Conservation (phyloP, 208 protist genomes). For the Trypanosoma avium region DNA sequence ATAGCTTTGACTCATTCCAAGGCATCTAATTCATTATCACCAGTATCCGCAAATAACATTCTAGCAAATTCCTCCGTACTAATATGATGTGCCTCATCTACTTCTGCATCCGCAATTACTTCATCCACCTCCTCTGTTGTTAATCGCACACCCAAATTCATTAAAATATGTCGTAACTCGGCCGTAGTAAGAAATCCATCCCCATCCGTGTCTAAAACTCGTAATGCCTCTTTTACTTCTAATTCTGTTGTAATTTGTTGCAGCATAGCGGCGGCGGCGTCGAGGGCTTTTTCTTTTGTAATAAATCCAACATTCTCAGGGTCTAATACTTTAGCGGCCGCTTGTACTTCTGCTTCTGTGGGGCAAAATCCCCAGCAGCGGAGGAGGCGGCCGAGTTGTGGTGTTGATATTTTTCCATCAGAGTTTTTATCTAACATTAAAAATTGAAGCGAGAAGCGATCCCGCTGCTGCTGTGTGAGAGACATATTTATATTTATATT, state of each 20-base stretch:
- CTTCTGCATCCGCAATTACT: conserved; percentile 77
- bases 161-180: conserved; percentile 93
- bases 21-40: not conserved
- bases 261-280: conserved; percentile 71
- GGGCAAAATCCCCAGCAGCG: conserved; percentile 97
- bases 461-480: conserved; percentile 96
- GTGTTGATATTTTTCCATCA: conserved; percentile 96
- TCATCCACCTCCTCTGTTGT: conserved; percentile 87
- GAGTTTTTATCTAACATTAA: conserved; percentile 97
- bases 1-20: not conserved
- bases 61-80: conserved; percentile 80
- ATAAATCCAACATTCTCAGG: conserved; percentile 94
- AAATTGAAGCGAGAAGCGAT: conserved; percentile 99
- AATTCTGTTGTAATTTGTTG: conserved; percentile 64
- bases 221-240: conserved; percentile 93
- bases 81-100: conserved; percentile 84
- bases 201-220: conserved; percentile 93
- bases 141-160: conserved; percentile 92
- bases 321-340: conserved; percentile 96
- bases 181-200: conserved; percentile 93
- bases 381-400: conserved; percentile 98
- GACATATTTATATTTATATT: conserved; percentile 23
- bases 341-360: conserved; percentile 93
- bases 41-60: conserved; percentile 39
- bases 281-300: conserved; percentile 85